Evolutionary conservation across 192 early-diverging fungal species (phyloP), one percentile per base, ranked within the genome.

Genomic region (Rhizophagus sp.): DNA sequence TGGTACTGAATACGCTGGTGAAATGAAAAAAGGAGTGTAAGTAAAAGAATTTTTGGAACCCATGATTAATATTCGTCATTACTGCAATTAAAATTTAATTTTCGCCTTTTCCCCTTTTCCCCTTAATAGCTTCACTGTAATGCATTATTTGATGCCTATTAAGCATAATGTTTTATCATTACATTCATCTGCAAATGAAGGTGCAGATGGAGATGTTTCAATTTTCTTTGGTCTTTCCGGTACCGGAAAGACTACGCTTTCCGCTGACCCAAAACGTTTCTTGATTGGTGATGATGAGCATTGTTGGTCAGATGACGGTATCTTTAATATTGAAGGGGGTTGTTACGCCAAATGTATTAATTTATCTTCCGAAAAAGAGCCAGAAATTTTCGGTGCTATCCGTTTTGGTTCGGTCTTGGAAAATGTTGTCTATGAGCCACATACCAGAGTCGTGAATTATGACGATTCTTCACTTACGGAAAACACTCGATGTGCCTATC

Each of bases 211-310:
- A 76, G 96, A 98, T 85, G 96, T 97, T 24, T 96, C 97, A 33
- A 86, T 99, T 78, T 99, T 99, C 94, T 99, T 99, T 85, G 97
- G 97, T 80, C 91, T 98, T 25, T 97, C 96, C 25, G 97, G 96
- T 75, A 99, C 97, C 57, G 97, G 97, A 77, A 99, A 99, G 90
- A 99, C 97, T 76, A 99, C 97, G 33, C 90, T 99, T 65, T 96
- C 95, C 34, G 97, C 97, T 9, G 96, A 99, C 81, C 96, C 96
- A 11, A 92, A 88, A 83, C 94, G 97, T 57, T 89, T 90, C 81
- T 86, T 99, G 68, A 99, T 99, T 83, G 97, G 97, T 87, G 97
- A 99, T 87, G 97, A 99, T 88, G 97, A 99, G 88, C 97, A 99
- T 87, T 97, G 97, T 85, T 99, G 97, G 97, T 95, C 94, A n/a